Base-by-base conservation (phyloP, 176 grass and related monocot genomes). In the Bothriochloa decipiens region DNA sequence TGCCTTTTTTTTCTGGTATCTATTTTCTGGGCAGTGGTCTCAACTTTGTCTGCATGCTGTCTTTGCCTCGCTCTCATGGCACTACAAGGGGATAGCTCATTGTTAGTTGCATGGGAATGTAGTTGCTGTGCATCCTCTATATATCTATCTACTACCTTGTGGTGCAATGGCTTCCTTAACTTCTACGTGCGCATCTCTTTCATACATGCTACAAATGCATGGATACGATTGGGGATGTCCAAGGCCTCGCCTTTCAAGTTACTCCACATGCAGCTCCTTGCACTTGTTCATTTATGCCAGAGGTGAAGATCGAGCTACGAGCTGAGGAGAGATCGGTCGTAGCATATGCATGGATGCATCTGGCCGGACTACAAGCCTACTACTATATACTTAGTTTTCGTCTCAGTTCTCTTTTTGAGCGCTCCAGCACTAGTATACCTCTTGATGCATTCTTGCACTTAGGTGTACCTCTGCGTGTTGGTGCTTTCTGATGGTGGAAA, bases 31-130 rank as follows among this genome's bases (percentile, higher is more conserved):
- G 62, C 18, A 20, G 72, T 70, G 49, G 62, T 78, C 81, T 75
- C 29, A 42, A 67, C 39, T 90, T 87, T 84, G 84, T 87, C 84
- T 32, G 68, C 84, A 80, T 87, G 80, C 65, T 87, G 89, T 87
- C 69, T 80, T 87, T 27, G 62, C 63, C 81, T 53, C 35, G 40
- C 40, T 8, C 14, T 83, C 52, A 7, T 55, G 52, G 18, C 2
- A 55, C 60, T 9, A 63, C 23, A 63, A 12, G 8, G 28, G 43
- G 70, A 46, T 77, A 70, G 40, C 52, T 22, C 82, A 77, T 64
- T 85, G 50, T 85, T 76, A 18, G 80, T 74, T 86, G 79, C 84
- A 79, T 86, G 88, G 40, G 18, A 69, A 37, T 37, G 65, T 72
- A 86, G 72, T 77, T 29, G 72, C 55, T 65, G n/a, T 77, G 50